Conservation (phyloP, 23 red algal species). For the Gracilaria gracilis region DNA sequence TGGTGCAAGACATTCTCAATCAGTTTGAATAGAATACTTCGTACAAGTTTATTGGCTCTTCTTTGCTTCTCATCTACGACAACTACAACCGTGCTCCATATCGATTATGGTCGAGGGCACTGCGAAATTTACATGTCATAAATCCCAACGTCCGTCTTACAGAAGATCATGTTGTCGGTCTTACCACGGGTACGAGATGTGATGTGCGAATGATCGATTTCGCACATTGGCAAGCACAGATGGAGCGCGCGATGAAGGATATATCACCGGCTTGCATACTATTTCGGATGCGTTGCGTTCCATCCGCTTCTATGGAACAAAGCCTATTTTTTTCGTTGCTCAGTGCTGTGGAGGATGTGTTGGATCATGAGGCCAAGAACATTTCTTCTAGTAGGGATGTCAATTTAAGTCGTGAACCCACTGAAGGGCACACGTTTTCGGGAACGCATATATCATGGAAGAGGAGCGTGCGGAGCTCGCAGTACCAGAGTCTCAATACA, state of each 20-base stretch:
- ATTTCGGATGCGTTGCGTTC: conserved; percentile 46
- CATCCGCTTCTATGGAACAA: conserved; percentile 51
- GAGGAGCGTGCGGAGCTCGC: conserved; percentile 80
- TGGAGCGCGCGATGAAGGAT: conserved; percentile 58
- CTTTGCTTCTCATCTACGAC: conserved; percentile 73
- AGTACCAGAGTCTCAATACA: conserved; percentile 65
- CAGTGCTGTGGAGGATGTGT: conserved; percentile 42
- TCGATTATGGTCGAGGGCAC: conserved; percentile 58
- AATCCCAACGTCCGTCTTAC: conserved; percentile 41
- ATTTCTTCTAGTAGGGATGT: background rate
- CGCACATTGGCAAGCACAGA: conserved; percentile 43
- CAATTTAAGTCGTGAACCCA: background rate
- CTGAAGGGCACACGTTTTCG: conserved; percentile 65
- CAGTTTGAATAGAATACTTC: conserved; percentile 64
- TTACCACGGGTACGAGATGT: conserved; percentile 48
- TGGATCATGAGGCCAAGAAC: conserved; percentile 17
- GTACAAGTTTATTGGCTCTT: conserved; percentile 71
- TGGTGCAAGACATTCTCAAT: conserved; percentile 42
- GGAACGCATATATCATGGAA: conserved; percentile 85
- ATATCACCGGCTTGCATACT: conserved; percentile 60
- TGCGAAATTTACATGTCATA: conserved; percentile 44
- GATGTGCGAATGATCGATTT: conserved; percentile 84
- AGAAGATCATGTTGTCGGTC: conserved; percentile 60
- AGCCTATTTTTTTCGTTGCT: conserved; percentile 65
- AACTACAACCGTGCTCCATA: conserved; percentile 73